A percentile compares a stretch with the other conserved stretches of the same genome.
These are phyloP conservation scores for Thielaviopsis ethacetica DNA, from an alignment of 2,329 filamentous ascomycete genomes.

Conservation along the genomic window DNA sequence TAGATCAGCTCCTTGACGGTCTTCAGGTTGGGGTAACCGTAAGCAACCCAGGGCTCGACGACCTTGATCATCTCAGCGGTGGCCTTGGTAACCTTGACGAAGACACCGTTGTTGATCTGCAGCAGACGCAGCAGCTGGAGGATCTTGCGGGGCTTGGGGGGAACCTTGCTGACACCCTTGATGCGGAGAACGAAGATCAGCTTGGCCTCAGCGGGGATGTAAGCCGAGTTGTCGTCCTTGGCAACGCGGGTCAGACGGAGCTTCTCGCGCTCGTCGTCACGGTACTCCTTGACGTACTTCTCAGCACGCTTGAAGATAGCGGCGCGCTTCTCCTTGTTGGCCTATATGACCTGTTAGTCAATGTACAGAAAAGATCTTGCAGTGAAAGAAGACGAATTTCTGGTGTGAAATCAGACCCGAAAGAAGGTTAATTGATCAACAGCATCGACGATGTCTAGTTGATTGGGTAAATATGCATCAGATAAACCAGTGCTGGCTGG, in stretches of 20 bases:
- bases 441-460: slow-evolving; percentile 98
- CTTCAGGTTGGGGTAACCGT: slow-evolving; percentile 99
- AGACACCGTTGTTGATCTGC: slow-evolving; percentile 99
- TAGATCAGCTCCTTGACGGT: slow-evolving; percentile 97
- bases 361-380: not conserved
- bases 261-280: slow-evolving; percentile 95
- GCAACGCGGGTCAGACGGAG: slow-evolving; percentile 77
- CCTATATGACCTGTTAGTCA: slow-evolving; percentile 32
- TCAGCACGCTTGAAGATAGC: slow-evolving; percentile 99
- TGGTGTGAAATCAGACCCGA: slow-evolving; percentile 70
- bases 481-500: not conserved
- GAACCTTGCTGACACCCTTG: slow-evolving; percentile 99
- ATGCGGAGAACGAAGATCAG: slow-evolving; percentile 97
- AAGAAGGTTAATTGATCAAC: slow-evolving; percentile 98
- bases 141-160: slow-evolving; percentile 99
- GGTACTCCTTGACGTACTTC: slow-evolving; percentile 99
- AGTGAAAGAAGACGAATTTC: slow-evolving; percentile 9
- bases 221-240: slow-evolving; percentile 85
- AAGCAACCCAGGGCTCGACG: slow-evolving; percentile 97
- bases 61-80: slow-evolving; percentile 95
- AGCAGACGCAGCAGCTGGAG: slow-evolving; percentile 97
- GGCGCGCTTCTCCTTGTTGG: slow-evolving; percentile 95
- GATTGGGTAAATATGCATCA: slow-evolving; percentile 69
- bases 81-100: slow-evolving; percentile 94
- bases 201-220: slow-evolving; percentile 88